A percentile compares a stretch with the other conserved stretches of the same genome.
phyloP scores from a whole-genome alignment of 139 green algal species.

The Coccomyxa sp. region DNA sequence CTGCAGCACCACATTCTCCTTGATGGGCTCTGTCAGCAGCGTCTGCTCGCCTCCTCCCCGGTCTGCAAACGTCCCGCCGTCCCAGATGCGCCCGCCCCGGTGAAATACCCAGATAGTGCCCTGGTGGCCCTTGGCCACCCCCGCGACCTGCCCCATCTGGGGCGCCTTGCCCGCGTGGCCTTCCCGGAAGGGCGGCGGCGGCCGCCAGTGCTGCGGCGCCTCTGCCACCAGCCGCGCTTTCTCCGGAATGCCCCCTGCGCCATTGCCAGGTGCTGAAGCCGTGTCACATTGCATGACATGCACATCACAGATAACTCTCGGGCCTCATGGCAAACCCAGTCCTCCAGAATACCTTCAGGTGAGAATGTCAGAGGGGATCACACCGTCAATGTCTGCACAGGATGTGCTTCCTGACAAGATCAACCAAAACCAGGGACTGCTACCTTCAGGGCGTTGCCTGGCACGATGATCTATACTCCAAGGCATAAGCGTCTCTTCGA shows the following conservation, averaged over 20 bases:
- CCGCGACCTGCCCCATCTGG: conserved; percentile 27
- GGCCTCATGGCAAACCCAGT: too few relatives aligned
- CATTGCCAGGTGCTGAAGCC: too few relatives aligned
- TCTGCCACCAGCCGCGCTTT: conserved; percentile 4
- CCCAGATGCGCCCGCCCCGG: conserved; percentile 52
- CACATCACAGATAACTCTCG: too few relatives aligned
- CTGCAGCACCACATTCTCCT: conserved; percentile 39
- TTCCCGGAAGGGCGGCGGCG: background rate
- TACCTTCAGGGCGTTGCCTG: too few relatives aligned
- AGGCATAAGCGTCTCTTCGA: background rate
- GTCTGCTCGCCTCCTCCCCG: too few relatives aligned
- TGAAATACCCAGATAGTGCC: conserved; percentile 69
- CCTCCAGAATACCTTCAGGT: too few relatives aligned
- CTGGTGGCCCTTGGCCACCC: conserved; percentile 31
- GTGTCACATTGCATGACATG: too few relatives aligned
- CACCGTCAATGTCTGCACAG: too few relatives aligned
- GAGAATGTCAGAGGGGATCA: too few relatives aligned
- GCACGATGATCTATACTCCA: too few relatives aligned
- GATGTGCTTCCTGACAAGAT: too few relatives aligned
- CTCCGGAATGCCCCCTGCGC: conserved; percentile 12
- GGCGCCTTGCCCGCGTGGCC: background rate
- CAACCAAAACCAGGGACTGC: too few relatives aligned
- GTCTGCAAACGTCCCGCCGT: conserved; percentile 27
- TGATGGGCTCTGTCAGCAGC: conserved; percentile 34
- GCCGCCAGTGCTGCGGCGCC: conserved; percentile 3